These are phyloP conservation scores for Fennellomyces sp. DNA, from an alignment of 371 early-diverging fungal genomes.

Conservation along the genomic window DNA sequence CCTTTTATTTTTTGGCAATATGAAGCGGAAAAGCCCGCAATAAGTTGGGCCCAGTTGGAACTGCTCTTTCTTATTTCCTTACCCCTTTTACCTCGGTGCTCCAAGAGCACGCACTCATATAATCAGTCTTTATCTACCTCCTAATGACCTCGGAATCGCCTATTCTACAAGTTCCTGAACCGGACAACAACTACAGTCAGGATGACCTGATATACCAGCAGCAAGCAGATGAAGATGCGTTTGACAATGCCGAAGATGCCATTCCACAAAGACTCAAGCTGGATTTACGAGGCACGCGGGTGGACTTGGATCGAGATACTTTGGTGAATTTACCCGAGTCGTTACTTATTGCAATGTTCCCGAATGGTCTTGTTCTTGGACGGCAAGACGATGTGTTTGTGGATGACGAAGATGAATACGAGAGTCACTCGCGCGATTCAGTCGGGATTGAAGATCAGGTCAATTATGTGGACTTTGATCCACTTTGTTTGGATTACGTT, in stretches of 20 bases:
- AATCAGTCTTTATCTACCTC: too few species aligned
- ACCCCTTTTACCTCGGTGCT: too few species aligned
- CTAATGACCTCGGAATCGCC: constrained; percentile 48
- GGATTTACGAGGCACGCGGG: constrained; percentile 72
- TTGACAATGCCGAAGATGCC: constrained; percentile 36
- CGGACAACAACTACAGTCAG: constrained; percentile 24
- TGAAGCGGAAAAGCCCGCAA: too few species aligned
- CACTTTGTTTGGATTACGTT: constrained; percentile 65
- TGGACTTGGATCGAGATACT: constrained; percentile 74
- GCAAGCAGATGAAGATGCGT: constrained; percentile 33
- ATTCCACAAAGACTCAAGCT: constrained; percentile 66
- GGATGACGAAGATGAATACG: constrained; percentile 52
- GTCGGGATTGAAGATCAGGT: constrained; percentile 54
- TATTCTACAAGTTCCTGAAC: constrained; percentile 45
- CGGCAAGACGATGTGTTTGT: constrained; percentile 48
- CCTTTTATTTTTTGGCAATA: too few species aligned
- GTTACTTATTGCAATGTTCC: constrained; percentile 83
- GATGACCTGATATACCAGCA: constrained; percentile 42
- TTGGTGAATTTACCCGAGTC: constrained; percentile 78
- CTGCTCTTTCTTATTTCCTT: too few species aligned
- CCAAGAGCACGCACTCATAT: too few species aligned
- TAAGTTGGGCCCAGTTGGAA: too few species aligned
- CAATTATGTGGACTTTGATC: constrained; percentile 68
- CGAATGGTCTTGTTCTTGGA: constrained; percentile 72
- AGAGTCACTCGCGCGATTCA: constrained; percentile 54